Conservation (phyloP, 2,329 filamentous ascomycete genomes). For the Dendrostoma leiphaemia region DNA sequence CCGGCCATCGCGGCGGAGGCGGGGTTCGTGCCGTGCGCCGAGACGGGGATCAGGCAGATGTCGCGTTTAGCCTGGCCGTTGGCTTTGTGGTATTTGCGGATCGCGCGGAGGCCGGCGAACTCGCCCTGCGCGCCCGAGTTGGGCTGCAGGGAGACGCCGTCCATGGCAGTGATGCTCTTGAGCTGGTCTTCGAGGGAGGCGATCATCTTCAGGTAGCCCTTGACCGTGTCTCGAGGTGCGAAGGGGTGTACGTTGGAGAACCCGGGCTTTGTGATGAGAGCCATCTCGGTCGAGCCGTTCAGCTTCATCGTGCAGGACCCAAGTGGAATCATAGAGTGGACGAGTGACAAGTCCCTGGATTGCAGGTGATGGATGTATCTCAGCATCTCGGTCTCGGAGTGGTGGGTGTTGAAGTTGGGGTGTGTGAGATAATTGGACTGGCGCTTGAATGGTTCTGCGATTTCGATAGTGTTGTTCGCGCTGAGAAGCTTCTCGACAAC, state of each 20-base stretch:
- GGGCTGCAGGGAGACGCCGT: conserved; percentile 84
- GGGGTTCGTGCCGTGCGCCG: conserved; percentile 93
- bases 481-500: conserved; percentile 38
- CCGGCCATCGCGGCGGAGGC: conserved; percentile 94
- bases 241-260: conserved; percentile 83
- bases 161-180: conserved; percentile 82
- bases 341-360: conserved; percentile 89
- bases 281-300: conserved; percentile 92
- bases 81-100: conserved; percentile 78
- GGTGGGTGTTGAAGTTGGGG: conserved; percentile 90
- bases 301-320: conserved; percentile 99
- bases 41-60: conserved; percentile 91
- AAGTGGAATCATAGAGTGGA: conserved; percentile 96
- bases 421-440: conserved; percentile 79
- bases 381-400: conserved; percentile 91
- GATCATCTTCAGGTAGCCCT: conserved; percentile 71
- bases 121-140: conserved; percentile 97
- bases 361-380: conserved; percentile 92
- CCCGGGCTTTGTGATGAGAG: conserved; percentile 73
- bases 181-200: conserved; percentile 73
- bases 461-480: conserved; percentile 34
- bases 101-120: conserved; percentile 85
- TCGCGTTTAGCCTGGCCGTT: conserved; percentile 71
- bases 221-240: conserved; percentile 59
- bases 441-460: conserved; percentile 61